Percentiles rank a stretch among this genome's conserved stretches.
Conservation (phyloP, 768 basidiomycete species). For the Lactarius indigo region DNA sequence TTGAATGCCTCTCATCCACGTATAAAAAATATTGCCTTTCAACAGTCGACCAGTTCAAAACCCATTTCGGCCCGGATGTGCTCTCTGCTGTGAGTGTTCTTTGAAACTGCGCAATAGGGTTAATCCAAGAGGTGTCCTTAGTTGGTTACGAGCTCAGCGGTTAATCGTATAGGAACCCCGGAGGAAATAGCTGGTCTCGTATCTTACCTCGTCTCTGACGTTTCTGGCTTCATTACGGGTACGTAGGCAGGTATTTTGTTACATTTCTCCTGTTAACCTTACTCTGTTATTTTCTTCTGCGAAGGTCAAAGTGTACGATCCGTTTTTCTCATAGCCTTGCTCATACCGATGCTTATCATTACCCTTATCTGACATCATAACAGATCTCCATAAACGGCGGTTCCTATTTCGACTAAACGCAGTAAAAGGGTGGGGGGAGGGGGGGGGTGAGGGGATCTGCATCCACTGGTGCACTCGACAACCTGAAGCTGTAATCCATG, state of each 20-base stretch:
- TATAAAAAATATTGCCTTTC: background rate
- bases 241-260: background rate
- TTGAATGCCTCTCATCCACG: background rate
- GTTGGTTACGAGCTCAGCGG: background rate
- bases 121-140: background rate
- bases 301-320: conserved; percentile 18
- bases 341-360: background rate
- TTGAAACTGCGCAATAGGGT: background rate
- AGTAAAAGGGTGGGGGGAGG: background rate
- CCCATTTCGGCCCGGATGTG: background rate
- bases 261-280: background rate
- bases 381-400: conserved; percentile 17
- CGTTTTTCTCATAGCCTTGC: background rate
- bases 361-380: background rate
- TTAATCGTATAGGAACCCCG: conserved; percentile 10
- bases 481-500: background rate
- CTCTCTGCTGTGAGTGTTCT: background rate
- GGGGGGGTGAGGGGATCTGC: background rate
- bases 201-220: conserved; percentile 24
- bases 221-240: conserved; percentile 26
- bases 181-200: conserved; percentile 26
- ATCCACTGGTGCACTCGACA: background rate
- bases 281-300: background rate
- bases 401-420: conserved; percentile 3
- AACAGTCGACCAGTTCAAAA: background rate